Evolutionary conservation across 805 yeast genomes (phyloP).

Genomic region (Saccharomycopsis sp.): DNA sequence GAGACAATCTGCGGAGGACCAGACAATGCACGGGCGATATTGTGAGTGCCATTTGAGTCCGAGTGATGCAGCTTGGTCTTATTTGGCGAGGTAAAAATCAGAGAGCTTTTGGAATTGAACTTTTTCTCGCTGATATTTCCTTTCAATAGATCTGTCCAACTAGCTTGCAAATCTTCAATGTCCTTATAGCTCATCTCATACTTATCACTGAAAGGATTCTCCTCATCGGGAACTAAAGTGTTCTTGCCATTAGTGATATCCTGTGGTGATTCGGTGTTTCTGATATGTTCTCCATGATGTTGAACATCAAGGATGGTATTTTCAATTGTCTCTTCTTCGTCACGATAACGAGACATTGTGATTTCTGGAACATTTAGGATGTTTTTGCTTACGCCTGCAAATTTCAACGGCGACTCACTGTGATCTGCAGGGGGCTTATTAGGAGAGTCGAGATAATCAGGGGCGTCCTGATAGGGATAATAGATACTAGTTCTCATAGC

Average conservation of each 20-base stretch:
- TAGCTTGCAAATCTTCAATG: slow-evolving; percentile 24
- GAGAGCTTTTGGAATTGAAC: slow-evolving; percentile 20
- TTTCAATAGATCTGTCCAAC: slow-evolving; percentile 28
- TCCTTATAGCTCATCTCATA: neutral
- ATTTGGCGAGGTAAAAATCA: neutral
- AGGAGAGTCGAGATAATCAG: neutral
- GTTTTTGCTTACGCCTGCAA: neutral
- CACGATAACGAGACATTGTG: neutral
- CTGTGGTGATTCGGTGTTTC: neutral
- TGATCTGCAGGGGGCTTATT: slow-evolving; percentile 17
- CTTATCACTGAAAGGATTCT: slow-evolving; percentile 6
- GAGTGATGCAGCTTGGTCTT: neutral
- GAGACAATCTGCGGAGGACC: neutral
- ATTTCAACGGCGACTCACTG: slow-evolving; percentile 7
- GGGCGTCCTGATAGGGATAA: neutral
- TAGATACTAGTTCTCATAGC: slow-evolving; percentile 39
- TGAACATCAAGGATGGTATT: slow-evolving; percentile 18
- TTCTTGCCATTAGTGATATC: neutral
- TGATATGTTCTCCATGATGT: neutral
- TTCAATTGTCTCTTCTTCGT: neutral
- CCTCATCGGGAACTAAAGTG: neutral
- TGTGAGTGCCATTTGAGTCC: neutral
- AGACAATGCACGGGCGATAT: neutral
- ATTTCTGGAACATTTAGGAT: neutral
- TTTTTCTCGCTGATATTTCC: slow-evolving; percentile 28